Evolutionary conservation across 805 yeast genomes (phyloP).

Genomic region (Saturnispora diversa): DNA sequence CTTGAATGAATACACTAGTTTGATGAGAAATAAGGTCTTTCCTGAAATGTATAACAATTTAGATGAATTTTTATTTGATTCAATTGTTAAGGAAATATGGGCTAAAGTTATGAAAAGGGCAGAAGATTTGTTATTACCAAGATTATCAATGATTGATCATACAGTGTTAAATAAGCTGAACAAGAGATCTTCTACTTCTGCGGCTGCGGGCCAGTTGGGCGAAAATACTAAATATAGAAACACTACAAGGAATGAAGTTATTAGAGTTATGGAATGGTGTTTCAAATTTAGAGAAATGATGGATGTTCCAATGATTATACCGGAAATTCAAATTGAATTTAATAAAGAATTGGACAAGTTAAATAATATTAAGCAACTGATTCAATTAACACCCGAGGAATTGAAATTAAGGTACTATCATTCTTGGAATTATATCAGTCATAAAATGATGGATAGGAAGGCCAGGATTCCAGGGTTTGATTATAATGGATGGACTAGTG

Average conservation of each 20-base stretch:
- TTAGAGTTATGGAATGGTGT: constrained; percentile 28
- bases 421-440: constrained; percentile 21
- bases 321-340: constrained; percentile 15
- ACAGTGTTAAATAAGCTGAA: constrained; percentile 12
- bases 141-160: constrained; percentile 23
- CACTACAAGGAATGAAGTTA: constrained; percentile 22
- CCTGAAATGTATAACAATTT: constrained; percentile 24
- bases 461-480: constrained; percentile 25
- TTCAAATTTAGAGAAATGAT: constrained; percentile 25
- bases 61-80: constrained; percentile 27
- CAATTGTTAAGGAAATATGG: constrained; percentile 55
- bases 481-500: constrained; percentile 38
- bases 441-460: constrained; percentile 17
- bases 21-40: constrained; percentile 21
- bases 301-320: constrained; percentile 22
- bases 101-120: constrained; percentile 57
- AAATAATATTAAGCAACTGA: constrained; percentile 15
- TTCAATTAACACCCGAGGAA: constrained; percentile 14
- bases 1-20: constrained; percentile 20
- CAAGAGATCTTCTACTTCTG: constrained; percentile 10
- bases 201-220: background rate
- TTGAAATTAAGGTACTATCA: constrained; percentile 18
- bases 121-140: constrained; percentile 68
- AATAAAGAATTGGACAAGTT: constrained; percentile 21
- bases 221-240: constrained; percentile 3